Conservation (phyloP, 257 asterid species). For the Fraxinus excelsior region DNA sequence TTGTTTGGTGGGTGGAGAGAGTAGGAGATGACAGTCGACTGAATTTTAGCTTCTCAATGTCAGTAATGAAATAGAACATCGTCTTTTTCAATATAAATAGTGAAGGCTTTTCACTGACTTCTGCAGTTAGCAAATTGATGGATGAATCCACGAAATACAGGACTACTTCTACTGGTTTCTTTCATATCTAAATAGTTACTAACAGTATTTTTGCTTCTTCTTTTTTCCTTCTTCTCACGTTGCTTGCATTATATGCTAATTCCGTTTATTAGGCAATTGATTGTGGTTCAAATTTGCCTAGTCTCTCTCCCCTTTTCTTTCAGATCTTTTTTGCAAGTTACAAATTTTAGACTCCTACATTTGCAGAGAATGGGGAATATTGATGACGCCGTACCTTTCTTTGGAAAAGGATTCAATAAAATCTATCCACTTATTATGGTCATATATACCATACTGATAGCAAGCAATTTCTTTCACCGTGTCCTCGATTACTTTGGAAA, state of each 20-base stretch:
- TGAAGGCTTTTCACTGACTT: not conserved
- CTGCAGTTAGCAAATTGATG: not conserved
- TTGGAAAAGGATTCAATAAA: constrained; percentile 76
- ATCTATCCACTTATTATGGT: constrained; percentile 83
- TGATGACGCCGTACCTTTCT: constrained; percentile 83
- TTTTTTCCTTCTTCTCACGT: not conserved
- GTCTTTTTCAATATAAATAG: not conserved
- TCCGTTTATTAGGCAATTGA: not conserved
- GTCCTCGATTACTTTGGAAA: constrained; percentile 58
- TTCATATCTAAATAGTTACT: not conserved
- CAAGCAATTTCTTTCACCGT: constrained; percentile 63
- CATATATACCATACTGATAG: constrained; percentile 62
- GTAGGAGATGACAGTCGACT: too few species aligned
- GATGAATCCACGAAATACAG: not conserved
- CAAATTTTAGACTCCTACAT: constrained; percentile 10
- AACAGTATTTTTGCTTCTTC: not conserved
- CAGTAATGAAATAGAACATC: not conserved
- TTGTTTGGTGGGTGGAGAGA: too few species aligned
- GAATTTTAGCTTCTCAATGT: not conserved
- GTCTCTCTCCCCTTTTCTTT: not conserved
- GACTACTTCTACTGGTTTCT: not conserved
- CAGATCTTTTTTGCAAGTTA: constrained; percentile 15
- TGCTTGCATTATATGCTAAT: not conserved
- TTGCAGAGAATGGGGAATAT: constrained; percentile 90
- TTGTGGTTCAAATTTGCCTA: not conserved